Percentiles rank a stretch among this genome's conserved stretches.
Evolutionary conservation across 768 basidiomycete genomes (phyloP).

Genomic region (Lactarius akahatsu): DNA sequence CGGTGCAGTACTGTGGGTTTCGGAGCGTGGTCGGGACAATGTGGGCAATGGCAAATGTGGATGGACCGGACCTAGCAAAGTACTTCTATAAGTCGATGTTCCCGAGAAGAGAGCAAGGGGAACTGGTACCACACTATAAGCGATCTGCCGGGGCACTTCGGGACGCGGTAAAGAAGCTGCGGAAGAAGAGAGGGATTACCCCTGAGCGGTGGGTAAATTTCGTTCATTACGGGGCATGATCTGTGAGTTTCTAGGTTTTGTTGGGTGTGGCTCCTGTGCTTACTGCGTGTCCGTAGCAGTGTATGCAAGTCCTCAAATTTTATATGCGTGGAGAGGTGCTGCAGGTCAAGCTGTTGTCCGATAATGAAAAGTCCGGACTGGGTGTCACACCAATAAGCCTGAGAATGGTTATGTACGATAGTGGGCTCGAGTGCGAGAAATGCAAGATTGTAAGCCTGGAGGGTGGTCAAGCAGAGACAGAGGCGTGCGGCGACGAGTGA

Average conservation of each 20-base stretch:
- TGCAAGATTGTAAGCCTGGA: no score
- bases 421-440: no score
- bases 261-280: background rate
- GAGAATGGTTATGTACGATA: no score
- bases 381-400: no score
- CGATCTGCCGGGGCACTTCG: background rate
- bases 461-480: no score
- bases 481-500: no score
- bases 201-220: slow-evolving; percentile 5
- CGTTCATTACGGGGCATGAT: slow-evolving; percentile 1
- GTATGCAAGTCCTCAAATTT: no score
- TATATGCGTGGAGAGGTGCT: no score
- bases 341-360: no score
- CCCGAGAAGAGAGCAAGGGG: background rate
- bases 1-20: background rate
- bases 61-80: background rate
- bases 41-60: background rate
- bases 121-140: background rate
- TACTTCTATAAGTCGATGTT: background rate
- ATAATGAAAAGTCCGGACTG: no score
- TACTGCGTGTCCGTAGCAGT: background rate
- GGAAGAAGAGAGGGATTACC: background rate
- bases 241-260: background rate
- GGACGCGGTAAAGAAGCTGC: background rate
- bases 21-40: background rate